Evolutionary conservation across 257 asterid species (phyloP), one percentile per base, ranked within the genome.

Genomic region (Linderniella brevidens): DNA sequence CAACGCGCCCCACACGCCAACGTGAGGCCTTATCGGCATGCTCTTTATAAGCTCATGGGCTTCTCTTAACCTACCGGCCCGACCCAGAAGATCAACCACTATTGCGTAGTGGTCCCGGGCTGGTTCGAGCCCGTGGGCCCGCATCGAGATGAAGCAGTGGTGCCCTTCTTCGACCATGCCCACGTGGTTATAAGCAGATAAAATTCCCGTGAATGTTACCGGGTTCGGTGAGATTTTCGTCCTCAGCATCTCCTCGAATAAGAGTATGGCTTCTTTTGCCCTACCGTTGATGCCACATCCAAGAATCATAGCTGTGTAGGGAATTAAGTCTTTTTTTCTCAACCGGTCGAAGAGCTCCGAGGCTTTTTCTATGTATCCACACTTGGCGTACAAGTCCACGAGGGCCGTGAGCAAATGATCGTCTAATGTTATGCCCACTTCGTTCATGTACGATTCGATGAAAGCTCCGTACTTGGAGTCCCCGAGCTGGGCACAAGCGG

Each of bases 1-100:
- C 72, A 84, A 68, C 6, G 94, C 95, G 17, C 98, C 95, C 98
- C 95, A 84, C 11, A 80, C 92, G 12, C 90, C 94, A 46, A 82
- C 82, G 65, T 84, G 87, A 50, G 95, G 79, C 74, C 42, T 47
- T 65, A 52, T 61, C 7, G 74, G 72, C 93, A 88, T 88, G 62
- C 58, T 57, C 62, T 70, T 76, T 42, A 84, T 80, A 73, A 88
- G 53, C 64, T 57, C 66, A n/a, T 74, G 65, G 0, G 92, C 98
- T 52, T 77, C 92, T 25, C 74, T 72, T 45, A 88, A 54, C 51
- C 78, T 55, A 18, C 95, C 93, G 0, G 80, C 85, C 72, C 75
- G 67, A 13, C 96, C 92, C 60, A 88, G 58, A 51, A 88, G 85
- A 58, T 78, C 94, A 8, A 84, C 93, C 74, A 78, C 71, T 6